phyloP scores from a whole-genome alignment of 768 basidiomycete species.

The Mycena vitilis region DNA sequence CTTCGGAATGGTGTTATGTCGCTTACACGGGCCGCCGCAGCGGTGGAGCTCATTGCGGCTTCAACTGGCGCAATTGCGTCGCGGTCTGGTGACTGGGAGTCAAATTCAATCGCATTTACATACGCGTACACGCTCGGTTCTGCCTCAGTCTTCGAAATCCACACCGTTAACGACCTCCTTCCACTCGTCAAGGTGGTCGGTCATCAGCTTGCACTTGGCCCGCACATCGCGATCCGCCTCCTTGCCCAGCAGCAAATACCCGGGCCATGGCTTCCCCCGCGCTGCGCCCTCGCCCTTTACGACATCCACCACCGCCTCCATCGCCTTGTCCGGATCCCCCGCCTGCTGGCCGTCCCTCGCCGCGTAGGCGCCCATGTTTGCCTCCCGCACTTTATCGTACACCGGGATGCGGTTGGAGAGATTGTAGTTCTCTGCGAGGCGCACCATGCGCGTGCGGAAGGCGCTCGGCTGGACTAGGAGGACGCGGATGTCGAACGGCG shows the following conservation, averaged over 20 bases:
- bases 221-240: conserved; percentile 66
- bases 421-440: conserved; percentile 58
- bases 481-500: conserved; percentile 67
- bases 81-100: conserved; percentile 11
- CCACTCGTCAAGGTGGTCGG: conserved; percentile 65
- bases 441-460: conserved; percentile 64
- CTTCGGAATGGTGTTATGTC: conserved; percentile 32
- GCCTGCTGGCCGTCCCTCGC: no score
- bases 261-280: conserved; percentile 58
- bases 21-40: no score
- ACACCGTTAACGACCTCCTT: conserved; percentile 58
- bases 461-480: conserved; percentile 69
- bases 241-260: conserved; percentile 59
- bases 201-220: conserved; percentile 57
- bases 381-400: no score
- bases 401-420: conserved; percentile 61
- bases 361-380: no score
- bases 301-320: conserved; percentile 60
- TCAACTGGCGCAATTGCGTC: conserved; percentile 3
- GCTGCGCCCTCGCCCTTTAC: conserved; percentile 64
- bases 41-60: conserved; percentile 4
- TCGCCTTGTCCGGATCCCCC: conserved; percentile 71
- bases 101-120: not conserved
- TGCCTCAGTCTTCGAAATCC: not conserved
- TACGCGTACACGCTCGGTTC: not conserved